Percentiles rank a stretch among this genome's conserved stretches.
These are phyloP conservation scores for Daucus carota DNA, from an alignment of 129 eudicot genomes.

Conservation along the genomic window DH1_v3.0 NC_030386.2:24501501-24502000, in stretches of 20 bases:
- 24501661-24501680: neutral
- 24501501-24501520: neutral
- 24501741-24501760: neutral
- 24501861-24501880: neutral
- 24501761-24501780: neutral
- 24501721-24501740: neutral
- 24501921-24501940: slow-evolving; percentile 84
- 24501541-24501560: too few relatives aligned
- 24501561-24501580: too few relatives aligned
- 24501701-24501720: neutral
- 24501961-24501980: slow-evolving; percentile 34
- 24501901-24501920: slow-evolving; percentile 79
- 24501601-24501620: too few relatives aligned
- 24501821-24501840: neutral
- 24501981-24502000: slow-evolving; percentile 11
- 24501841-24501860: neutral
- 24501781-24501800: neutral
- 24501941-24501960: slow-evolving; percentile 75
- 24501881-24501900: slow-evolving; percentile 86
- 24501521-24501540: neutral
- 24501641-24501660: neutral
- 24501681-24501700: neutral
- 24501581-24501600: too few relatives aligned
- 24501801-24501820: neutral
- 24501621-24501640: slow-evolving; percentile 1